Base-by-base conservation (phyloP, 129 eudicot genomes). In the Tagetes erecta region DNA sequence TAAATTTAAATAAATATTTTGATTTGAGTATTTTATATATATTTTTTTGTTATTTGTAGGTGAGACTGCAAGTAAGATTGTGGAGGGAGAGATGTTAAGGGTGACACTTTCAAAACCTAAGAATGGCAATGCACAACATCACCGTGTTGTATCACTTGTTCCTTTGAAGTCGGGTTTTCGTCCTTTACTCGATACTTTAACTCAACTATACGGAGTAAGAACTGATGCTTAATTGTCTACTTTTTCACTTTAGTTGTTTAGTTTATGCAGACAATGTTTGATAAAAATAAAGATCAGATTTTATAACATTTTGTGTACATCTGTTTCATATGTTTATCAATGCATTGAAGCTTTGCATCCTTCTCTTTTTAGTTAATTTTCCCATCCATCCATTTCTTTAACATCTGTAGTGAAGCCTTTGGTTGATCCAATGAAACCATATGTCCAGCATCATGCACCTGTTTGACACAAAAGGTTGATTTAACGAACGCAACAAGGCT, bases 41-140 rank as follows among this genome's bases (percentile, higher is more conserved):
- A 35, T 10, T 51, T 46, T 68, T 36, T 33, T 46, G 20, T 8
- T 67, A 83, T 81, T 12, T 44, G 47, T 44, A 91, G 98, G 87
- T 72, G 86, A 60, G 70, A 77, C 85, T 78, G 97, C 90, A 39
- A 84, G 92, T 73, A 81, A 77, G 81, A 76, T 85, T 78, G 82
- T 91, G 69, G 96, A 88, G 80, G 99, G 99, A 33, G 99, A 95
- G 83, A 88, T 95, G 93, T 68, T 91, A 76, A 83, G 83, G 67
- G 84, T 91, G 79, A 85, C 89, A 20, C 78, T 95, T 46, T 76
- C 96, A 27, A 87, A 95, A 64, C 90, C 99, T 7, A 95, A 85
- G 83, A 91, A 91, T 64, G 96, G 94, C 49, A 95, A 88, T 82
- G 97, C 96, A n/a, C 94, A 88, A 44, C 99, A 95, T 76, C 83